These are phyloP conservation scores for Fusarium circinatum DNA, from an alignment of 2,329 filamentous ascomycete genomes.

Conservation along the genomic window DNA sequence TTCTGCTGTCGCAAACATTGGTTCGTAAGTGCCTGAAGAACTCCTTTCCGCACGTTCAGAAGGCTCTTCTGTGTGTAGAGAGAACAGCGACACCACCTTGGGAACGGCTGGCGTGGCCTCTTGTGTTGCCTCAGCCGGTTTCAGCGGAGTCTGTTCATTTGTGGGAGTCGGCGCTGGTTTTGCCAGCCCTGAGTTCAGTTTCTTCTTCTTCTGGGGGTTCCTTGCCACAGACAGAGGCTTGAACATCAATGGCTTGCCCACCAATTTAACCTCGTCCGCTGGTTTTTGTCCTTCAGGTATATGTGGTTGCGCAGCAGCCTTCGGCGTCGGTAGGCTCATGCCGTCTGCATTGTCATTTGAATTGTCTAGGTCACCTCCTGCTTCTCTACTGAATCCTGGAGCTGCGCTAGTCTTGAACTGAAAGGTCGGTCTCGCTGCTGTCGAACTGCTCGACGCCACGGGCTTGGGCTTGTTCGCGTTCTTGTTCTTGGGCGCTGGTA, in stretches of 20 bases:
- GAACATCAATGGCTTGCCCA: constrained; percentile 87
- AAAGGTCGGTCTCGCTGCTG: constrained; percentile 51
- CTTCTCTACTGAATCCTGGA: constrained; percentile 79
- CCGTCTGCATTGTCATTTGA: constrained; percentile 36
- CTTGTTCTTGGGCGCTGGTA: constrained; percentile 89
- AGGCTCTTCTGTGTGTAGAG: constrained; percentile 61
- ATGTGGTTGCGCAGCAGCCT: constrained; percentile 55
- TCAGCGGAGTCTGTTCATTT: constrained; percentile 17
- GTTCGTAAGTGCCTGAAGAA: constrained; percentile 57
- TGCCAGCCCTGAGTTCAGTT: constrained; percentile 43
- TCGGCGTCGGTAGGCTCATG: constrained; percentile 55
- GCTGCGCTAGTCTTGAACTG: constrained; percentile 85
- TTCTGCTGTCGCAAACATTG: constrained; percentile 57
- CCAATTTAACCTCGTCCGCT: constrained; percentile 72
- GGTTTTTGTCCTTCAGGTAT: constrained; percentile 67
- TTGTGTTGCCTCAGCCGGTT: constrained; percentile 31
- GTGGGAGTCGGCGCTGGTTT: constrained; percentile 17
- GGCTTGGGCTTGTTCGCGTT: constrained; percentile 53
- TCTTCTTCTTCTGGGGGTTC: constrained; percentile 76
- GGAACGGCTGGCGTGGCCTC: constrained; percentile 38
- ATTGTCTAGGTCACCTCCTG: constrained; percentile 36
- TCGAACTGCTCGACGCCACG: constrained; percentile 37
- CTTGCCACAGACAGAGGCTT: constrained; percentile 86
- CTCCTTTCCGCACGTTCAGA: constrained; percentile 37
- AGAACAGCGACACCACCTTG: constrained; percentile 76